A percentile compares a stretch with the other conserved stretches of the same genome.
phyloP scores from a whole-genome alignment of 352 stramenopile species.

The Pythium grandisporangium region DNA sequence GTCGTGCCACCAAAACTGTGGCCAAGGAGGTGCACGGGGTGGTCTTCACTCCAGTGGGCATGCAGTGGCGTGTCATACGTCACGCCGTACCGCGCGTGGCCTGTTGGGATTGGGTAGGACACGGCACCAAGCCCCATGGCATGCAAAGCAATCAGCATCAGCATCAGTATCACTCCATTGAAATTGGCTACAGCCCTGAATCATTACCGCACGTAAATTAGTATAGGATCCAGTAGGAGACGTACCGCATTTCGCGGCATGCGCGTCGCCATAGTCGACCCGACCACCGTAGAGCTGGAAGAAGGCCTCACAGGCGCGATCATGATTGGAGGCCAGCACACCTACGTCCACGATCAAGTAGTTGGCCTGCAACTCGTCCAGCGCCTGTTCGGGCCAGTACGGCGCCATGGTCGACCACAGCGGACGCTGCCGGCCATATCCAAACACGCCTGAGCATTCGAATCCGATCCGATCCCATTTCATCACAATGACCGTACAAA shows the following conservation, averaged over 20 bases:
- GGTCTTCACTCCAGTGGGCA: constrained; percentile 29
- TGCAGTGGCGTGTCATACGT: constrained; percentile 21
- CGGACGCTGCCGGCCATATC: constrained; percentile 33
- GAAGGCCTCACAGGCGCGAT: constrained; percentile 57
- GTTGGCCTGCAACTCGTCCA: constrained; percentile 40
- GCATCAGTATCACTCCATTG: too few species aligned
- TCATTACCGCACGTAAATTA: too few species aligned
- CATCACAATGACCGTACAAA: too few species aligned
- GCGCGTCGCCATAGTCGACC: constrained; percentile 54
- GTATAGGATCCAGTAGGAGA: too few species aligned
- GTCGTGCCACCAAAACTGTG: constrained; percentile 59
- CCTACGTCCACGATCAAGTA: constrained; percentile 53
- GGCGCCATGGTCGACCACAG: constrained; percentile 32
- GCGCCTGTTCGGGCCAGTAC: constrained; percentile 45
- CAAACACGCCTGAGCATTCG: constrained; percentile 28
- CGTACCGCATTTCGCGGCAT: constrained; percentile 13
- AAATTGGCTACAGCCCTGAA: too few species aligned
- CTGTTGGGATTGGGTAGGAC: background rate
- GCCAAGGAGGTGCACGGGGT: constrained; percentile 48
- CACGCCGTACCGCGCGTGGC: constrained; percentile 35
- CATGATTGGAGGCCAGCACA: constrained; percentile 50
- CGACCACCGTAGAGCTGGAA: constrained; percentile 47
- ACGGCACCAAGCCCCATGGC: background rate
- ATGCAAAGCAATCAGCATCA: too few species aligned
- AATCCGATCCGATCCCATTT: background rate